Conservation (phyloP, 2,329 filamentous ascomycete genomes). For the Neoscytalidium dimidiatum region DNA sequence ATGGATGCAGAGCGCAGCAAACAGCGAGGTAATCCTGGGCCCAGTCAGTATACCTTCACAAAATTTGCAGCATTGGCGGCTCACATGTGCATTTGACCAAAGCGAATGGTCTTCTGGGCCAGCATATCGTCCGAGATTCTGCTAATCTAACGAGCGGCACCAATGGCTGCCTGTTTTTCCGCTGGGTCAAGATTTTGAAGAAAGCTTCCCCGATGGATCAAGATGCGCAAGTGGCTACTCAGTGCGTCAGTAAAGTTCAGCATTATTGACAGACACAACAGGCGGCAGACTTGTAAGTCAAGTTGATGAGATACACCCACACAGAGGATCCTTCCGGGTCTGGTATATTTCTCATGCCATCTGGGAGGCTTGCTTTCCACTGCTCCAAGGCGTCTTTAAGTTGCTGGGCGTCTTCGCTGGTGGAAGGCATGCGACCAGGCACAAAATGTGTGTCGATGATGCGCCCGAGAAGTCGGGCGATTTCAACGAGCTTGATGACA, state of each 20-base stretch:
- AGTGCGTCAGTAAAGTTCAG: conserved; percentile 46
- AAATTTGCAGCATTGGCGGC: not conserved
- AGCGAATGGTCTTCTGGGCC: conserved; percentile 45
- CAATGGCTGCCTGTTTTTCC: conserved; percentile 45
- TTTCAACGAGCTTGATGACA: not conserved
- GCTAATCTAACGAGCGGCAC: conserved; percentile 49
- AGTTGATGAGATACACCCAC: not conserved
- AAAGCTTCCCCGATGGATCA: conserved; percentile 48
- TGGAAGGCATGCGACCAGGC: not conserved
- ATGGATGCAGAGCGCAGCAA: conserved; percentile 52
- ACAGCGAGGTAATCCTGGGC: conserved; percentile 46
- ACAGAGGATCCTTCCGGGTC: not conserved
- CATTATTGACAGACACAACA: conserved; percentile 24
- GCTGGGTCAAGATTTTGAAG: conserved; percentile 35
- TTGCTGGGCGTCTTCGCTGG: not conserved
- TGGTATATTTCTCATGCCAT: not conserved
- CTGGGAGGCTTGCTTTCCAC: not conserved
- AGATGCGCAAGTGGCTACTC: conserved; percentile 52
- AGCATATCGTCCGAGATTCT: conserved; percentile 53
- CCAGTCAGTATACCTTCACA: not conserved
- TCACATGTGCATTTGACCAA: conserved; percentile 47
- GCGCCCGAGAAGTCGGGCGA: not conserved
- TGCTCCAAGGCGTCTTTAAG: not conserved
- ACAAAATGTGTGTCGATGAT: conserved; percentile 4
- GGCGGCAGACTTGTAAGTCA: not conserved